Evolutionary conservation across 441 rosid species (phyloP), one percentile per base, ranked within the genome.

Genomic region (Mallotus japonicus): DNA sequence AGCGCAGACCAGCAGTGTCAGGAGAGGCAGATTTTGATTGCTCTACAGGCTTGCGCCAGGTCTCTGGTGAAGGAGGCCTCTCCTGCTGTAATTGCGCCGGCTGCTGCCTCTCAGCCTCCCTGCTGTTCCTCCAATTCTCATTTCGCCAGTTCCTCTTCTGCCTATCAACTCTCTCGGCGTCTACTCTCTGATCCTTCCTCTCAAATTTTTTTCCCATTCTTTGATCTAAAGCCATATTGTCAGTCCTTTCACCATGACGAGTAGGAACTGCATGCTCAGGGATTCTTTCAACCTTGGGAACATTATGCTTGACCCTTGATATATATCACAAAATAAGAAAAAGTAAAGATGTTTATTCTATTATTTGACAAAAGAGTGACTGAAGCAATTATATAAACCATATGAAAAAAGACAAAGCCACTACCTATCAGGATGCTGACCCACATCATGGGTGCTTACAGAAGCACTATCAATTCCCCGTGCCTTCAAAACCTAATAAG

Each of bases 51-150:
- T 89, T 91, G 70, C 92, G 85, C 93, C 97, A 93, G 42, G 89
- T 84, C 80, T 92, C 93, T 11, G 95, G 98, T 50, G 98, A 93
- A 71, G 89, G 89, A 70, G 80, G 84, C 77, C 95, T 85, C 83
- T 86, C 87, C 72, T 84, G 86, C 75, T 83, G 90, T 71, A 20
- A 50, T 11, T 75, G 83, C 24, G 76, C 82, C 22, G 71, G 87
- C 65, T 77, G 91, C 73, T 69, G 83, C 74, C 79, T 76, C 53
- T 84, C 87, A 59, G 67, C 59, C 60, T 83, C 91, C 77, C 87
- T 80, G 61, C 73, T 61, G 76, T 75, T 88, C 86, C 83, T 73
- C 75, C 79, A 55, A 28, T 83, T 88, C 46, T 86, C 95, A 17
- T 83, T 86, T 55, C 80, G 87, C 97, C 98, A 79, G 74, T 83